Evolutionary conservation across 768 basidiomycete genomes (phyloP).

Genomic region (Tylopilus felleus): DNA sequence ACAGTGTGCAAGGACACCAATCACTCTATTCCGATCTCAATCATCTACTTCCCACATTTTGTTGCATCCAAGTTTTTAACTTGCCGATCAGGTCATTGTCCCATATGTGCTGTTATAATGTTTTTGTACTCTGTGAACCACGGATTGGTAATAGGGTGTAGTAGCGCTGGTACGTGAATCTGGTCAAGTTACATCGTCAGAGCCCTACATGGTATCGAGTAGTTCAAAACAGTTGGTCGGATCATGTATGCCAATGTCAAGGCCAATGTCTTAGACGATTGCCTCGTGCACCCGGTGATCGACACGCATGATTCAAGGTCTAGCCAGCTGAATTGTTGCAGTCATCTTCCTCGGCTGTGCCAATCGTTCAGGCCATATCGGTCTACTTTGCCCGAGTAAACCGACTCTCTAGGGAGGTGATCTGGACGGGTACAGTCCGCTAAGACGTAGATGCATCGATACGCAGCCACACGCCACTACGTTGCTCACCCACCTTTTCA

Average conservation of each 20-base stretch:
- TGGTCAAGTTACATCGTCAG: constrained; percentile 5
- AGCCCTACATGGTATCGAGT: background rate
- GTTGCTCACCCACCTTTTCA: constrained; percentile 59
- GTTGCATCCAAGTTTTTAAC: constrained; percentile 19
- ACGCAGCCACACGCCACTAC: background rate
- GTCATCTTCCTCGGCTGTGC: background rate
- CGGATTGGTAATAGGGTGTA: constrained; percentile 26
- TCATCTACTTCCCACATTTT: constrained; percentile 26
- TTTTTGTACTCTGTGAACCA: constrained; percentile 25
- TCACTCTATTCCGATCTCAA: constrained; percentile 22
- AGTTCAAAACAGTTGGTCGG: background rate
- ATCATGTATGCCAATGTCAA: background rate
- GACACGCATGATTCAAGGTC: background rate
- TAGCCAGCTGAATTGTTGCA: background rate
- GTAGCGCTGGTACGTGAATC: constrained; percentile 34
- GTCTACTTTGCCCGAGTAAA: constrained; percentile 55
- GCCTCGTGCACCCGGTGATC: background rate
- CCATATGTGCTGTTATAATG: constrained; percentile 34
- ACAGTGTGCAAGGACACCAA: constrained; percentile 15
- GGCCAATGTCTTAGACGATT: background rate
- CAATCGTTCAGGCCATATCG: background rate
- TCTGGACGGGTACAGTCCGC: constrained; percentile 62
- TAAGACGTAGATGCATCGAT: constrained; percentile 23
- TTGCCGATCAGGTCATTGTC: constrained; percentile 22
- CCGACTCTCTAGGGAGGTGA: constrained; percentile 62